These are phyloP conservation scores for Talaromyces albobiverticillius DNA, from an alignment of 2,329 filamentous ascomycete species.

Conservation along the genomic window DNA sequence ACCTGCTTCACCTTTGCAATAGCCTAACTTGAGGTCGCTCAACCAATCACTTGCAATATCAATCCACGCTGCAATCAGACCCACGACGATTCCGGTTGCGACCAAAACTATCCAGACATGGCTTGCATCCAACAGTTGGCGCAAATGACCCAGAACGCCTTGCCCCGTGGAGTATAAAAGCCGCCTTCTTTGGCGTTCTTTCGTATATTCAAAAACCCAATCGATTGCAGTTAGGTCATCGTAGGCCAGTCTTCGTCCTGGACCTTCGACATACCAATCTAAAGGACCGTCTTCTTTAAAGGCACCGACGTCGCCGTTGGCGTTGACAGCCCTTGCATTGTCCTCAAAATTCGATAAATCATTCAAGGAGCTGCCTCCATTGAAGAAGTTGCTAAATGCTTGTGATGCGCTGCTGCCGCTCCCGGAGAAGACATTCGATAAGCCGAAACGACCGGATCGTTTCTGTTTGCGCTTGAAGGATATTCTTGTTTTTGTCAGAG, in stretches of 20 bases:
- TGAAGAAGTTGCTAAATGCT: conserved; percentile 21
- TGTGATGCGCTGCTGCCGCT: conserved; percentile 24
- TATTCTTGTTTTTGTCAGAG: conserved; percentile 25
- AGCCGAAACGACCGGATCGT: conserved; percentile 35
- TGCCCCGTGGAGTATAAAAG: conserved; percentile 66
- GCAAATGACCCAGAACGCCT: conserved; percentile 70
- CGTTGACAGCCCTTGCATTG: not conserved
- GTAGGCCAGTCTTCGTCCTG: conserved; percentile 86
- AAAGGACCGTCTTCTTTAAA: conserved; percentile 41
- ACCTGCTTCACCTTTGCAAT: conserved; percentile 72
- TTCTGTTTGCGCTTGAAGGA: conserved; percentile 45
- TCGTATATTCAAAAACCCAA: conserved; percentile 99
- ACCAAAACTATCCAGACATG: conserved; percentile 91
- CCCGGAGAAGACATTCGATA: conserved; percentile 38
- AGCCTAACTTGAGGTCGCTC: conserved; percentile 85
- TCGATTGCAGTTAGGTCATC: conserved; percentile 97
- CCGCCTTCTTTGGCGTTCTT: conserved; percentile 85
- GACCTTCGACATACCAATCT: conserved; percentile 90
- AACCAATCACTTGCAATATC: conserved; percentile 92
- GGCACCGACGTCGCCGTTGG: conserved; percentile 24
- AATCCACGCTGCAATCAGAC: conserved; percentile 80
- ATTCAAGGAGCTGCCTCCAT: conserved; percentile 25
- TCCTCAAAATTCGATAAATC: conserved; percentile 22
- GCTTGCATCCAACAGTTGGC: conserved; percentile 74
- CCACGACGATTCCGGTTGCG: conserved; percentile 78